phyloP scores from a whole-genome alignment of 2,329 filamentous ascomycete genomes.

The Ceratocystis variospora region DNA sequence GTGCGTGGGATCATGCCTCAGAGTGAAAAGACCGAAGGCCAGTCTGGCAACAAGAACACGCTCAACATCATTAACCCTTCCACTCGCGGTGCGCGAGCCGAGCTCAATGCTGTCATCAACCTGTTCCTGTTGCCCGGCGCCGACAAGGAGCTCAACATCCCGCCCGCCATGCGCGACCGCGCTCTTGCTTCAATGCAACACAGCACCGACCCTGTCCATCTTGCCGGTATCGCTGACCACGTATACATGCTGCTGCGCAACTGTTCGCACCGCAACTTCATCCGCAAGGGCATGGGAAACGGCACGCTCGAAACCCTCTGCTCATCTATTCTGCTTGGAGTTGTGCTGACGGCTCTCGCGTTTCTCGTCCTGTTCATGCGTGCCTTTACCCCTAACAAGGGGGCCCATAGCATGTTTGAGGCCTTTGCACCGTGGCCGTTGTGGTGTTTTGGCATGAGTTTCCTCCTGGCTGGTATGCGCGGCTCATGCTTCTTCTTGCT shows the following conservation, averaged over 20 bases:
- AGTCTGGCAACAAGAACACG: constrained; percentile 17
- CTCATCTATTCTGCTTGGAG: constrained; percentile 32
- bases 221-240: constrained; percentile 34
- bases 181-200: constrained; percentile 28
- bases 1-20: constrained; percentile 20
- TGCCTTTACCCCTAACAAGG: constrained; percentile 28
- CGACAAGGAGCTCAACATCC: constrained; percentile 36
- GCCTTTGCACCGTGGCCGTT: constrained; percentile 33
- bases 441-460: constrained; percentile 33
- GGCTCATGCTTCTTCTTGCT: constrained; percentile 37
- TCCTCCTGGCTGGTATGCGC: constrained; percentile 33
- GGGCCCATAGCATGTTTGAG: constrained; percentile 31
- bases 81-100: constrained; percentile 22
- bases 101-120: constrained; percentile 30
- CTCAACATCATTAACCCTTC: constrained; percentile 17
- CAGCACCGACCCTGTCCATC: constrained; percentile 28
- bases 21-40: constrained; percentile 13
- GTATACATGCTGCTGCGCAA: constrained; percentile 34
- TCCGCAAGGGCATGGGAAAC: constrained; percentile 41
- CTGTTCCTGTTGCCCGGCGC: constrained; percentile 31
- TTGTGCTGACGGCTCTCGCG: constrained; percentile 29
- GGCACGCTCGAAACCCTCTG: constrained; percentile 37
- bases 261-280: constrained; percentile 38
- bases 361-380: constrained; percentile 31
- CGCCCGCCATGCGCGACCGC: constrained; percentile 29